Base-by-base conservation (phyloP, 2,329 filamentous ascomycete genomes). In the Sordariomycetes sp. region DNA sequence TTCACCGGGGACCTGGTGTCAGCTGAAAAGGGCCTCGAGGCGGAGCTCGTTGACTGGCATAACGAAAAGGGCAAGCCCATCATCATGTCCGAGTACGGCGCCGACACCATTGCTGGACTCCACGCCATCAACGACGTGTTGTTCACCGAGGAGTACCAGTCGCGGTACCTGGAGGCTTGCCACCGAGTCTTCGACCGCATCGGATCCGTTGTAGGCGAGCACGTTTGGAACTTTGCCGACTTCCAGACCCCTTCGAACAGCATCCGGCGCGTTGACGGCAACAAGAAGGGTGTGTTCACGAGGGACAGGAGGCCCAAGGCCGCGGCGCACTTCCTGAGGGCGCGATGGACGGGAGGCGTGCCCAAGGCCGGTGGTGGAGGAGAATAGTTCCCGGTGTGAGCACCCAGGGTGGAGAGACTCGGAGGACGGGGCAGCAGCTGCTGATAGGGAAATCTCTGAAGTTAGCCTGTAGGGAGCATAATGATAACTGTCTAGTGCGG, bases 91-190 rank as follows among this genome's bases (percentile, higher is more conserved):
- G 67, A 69, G 58, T 69, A 69, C 24, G 67, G 68, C 0, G 66
- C 65, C 0, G 68, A 69, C 53, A 66, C 66, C 0, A 20, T 66
- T 3, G 59, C 67, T 0, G 68, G 68, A 0, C 51, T 69, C 20
- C 67, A 69, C 56, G 60, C 67, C 3, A 59, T 66, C 1, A 34
- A 58, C 0, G 63, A 62, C 8, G 46, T 68, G 4, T 64, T 64
- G 2, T 68, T 66, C 66, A 66, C 63, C 24, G 67, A 70, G 54
- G 67, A 69, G 59, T 69, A 64, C 58, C 66, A 68, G 58, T 55
- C 59, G 1, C 12, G 55, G 8, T 53, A 68, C 22, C 56, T 70
- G 16, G 62, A 65, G 20, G 66, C 67, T 65, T 68, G 62, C 18
- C 66, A 68, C 37, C 61, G 65, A 2, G 68, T 70, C 4, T 67